Evolutionary conservation across 495 filamentous ascomycete species (phyloP).

Genomic region (Xylaria scruposa): DNA sequence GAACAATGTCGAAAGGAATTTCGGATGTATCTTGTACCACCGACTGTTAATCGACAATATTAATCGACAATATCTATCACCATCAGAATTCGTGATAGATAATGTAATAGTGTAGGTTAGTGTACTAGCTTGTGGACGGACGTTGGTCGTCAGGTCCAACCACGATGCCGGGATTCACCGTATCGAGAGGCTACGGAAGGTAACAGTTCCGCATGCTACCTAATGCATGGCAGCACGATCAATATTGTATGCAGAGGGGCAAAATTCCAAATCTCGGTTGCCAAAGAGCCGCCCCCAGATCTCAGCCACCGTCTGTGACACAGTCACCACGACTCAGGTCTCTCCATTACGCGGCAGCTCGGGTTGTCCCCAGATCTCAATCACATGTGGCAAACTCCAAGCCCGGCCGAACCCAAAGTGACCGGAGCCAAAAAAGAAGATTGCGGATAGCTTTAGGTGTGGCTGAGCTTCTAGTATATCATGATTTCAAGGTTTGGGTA

Average conservation of each 20-base stretch:
- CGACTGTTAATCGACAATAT: no score
- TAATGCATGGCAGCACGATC: conserved; percentile 1
- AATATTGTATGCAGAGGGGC: neutral
- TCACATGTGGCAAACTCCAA: conserved; percentile 19
- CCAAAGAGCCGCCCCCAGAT: neutral
- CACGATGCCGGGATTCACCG: neutral
- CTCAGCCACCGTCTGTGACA: conserved; percentile 25
- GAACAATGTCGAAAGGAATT: neutral
- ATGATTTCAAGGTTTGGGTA: neutral
- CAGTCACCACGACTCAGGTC: neutral
- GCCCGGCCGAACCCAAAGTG: neutral
- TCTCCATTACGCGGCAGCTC: neutral
- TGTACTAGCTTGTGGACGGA: neutral
- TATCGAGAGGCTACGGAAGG: neutral
- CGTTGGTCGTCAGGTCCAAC: neutral
- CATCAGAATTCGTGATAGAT: no score
- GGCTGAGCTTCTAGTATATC: neutral
- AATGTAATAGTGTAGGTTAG: no score
- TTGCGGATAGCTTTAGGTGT: neutral
- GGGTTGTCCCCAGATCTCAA: neutral
- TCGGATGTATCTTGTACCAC: neutral
- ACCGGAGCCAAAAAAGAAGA: neutral
- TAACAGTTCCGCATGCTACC: neutral
- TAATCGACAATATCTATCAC: no score
- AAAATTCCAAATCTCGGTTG: conserved; percentile 10